Evolutionary conservation across 73 alveolate species (phyloP).

Genomic region (Strombidium stylifer): DNA sequence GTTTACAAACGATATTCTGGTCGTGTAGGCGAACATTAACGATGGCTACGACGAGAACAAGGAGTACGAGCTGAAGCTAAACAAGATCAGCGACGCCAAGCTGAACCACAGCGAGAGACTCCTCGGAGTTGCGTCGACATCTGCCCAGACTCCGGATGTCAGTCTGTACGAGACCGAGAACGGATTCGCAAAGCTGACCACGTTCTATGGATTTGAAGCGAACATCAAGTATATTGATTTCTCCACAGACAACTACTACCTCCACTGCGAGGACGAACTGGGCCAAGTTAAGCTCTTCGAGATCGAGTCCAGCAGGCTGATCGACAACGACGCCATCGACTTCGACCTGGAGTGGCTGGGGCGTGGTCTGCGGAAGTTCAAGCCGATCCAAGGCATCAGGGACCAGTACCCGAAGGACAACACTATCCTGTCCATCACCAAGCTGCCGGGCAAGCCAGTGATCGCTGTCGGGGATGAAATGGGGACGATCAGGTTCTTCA

Average conservation of each 20-base stretch:
- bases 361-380: constrained; percentile 86
- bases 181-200: constrained; percentile 58
- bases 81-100: constrained; percentile 58
- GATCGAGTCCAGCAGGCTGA: constrained; percentile 50
- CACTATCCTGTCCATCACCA: constrained; percentile 74
- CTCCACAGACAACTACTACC: constrained; percentile 78
- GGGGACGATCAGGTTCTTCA: constrained; percentile 86
- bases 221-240: constrained; percentile 77
- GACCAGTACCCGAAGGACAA: constrained; percentile 80
- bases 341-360: constrained; percentile 96
- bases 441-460: constrained; percentile 72
- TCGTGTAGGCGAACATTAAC: constrained; percentile 42
- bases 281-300: constrained; percentile 75
- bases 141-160: constrained; percentile 75
- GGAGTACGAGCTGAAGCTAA: constrained; percentile 25
- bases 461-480: constrained; percentile 93
- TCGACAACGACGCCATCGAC: constrained; percentile 65
- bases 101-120: constrained; percentile 52
- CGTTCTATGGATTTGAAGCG: constrained; percentile 64
- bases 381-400: constrained; percentile 87
- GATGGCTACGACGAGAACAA: constrained; percentile 43
- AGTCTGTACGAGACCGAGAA: constrained; percentile 63
- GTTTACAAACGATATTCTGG: constrained; percentile 71
- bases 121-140: constrained; percentile 68
- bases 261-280: constrained; percentile 73